Evolutionary conservation across 352 stramenopile genomes (phyloP), one percentile per base, ranked within the genome.

Genomic region (Phytophthora chlamydospora): DNA sequence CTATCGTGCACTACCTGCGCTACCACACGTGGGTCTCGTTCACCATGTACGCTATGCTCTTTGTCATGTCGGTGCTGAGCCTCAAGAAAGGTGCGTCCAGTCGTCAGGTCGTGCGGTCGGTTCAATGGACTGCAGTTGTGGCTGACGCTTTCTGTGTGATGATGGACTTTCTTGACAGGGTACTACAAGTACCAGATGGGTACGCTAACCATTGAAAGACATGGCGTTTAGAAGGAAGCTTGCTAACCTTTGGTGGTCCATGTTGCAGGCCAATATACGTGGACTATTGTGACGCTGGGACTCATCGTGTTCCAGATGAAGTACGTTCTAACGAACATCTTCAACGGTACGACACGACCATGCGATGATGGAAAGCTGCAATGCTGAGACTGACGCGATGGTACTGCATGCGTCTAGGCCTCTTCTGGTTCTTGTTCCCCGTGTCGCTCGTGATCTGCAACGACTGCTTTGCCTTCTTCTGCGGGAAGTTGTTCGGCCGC

Each of bases 261-360:
- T 33, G 27, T 19, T 69, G 47, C 48, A 85, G 75, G 97, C 53
- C 95, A 98, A 76, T 90, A 98, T 43, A 98, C 93, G 62, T 98
- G 95, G 95, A 98, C 95, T 6, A 98, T 98, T 63, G 86, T 98
- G 34, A 97, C 95, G 16, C 68, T 98, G 42, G 95, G 88, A 42
- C 65, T 98, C 29, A 98, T 97, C 31, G 92, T 98, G n/a, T 97
- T 97, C 62, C 95, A 98, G 78, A 90, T 98, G 72, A 98, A 98
- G 76, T 98, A 98, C 68, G 94, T 98, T 38, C 91, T 98, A 59
- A 92, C 95, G 71, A 98, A 98, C 69, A 96, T 98, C 64, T 98
- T 98, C 68, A 97, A 98, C 71, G 84, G 76, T 88, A 67, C 54
- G 70, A 60, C 14, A 4, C 38, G 21, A 35, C 6, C 35, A 6